A percentile compares a stretch with the other conserved stretches of the same genome.
Conservation (phyloP, 148 eudicot genomes). For the Rhododendron williamsianum region DNA sequence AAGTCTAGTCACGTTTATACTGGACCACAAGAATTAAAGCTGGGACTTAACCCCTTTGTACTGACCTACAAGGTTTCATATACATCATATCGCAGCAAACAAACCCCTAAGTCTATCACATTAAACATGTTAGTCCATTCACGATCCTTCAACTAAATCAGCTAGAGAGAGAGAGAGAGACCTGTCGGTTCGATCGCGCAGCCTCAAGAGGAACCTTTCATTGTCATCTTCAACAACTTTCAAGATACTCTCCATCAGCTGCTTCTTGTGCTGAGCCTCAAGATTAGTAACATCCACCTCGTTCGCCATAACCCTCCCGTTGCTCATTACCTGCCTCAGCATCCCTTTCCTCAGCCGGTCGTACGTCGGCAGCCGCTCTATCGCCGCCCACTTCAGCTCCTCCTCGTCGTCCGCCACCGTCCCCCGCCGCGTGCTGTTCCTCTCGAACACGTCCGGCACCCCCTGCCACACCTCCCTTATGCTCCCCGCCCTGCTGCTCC, state of each 20-base stretch:
- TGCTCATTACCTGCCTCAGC: conserved; percentile 12
- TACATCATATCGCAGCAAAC: not conserved
- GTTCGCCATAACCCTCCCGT: conserved; percentile 16
- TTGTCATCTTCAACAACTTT: conserved; percentile 28
- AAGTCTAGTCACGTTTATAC: too few species aligned
- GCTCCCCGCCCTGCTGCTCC: conserved; percentile 14
- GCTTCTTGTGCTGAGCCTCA: conserved; percentile 18
- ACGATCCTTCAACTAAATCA: too few species aligned
- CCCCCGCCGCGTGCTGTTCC: conserved; percentile 2
- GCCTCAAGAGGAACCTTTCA: conserved; percentile 26
- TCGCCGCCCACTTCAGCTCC: conserved; percentile 25
- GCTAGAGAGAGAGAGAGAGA: not conserved
- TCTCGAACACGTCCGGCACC: conserved; percentile 19
- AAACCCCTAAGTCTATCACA: not conserved
- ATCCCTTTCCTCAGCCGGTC: conserved; percentile 20
- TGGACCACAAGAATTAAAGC: too few species aligned
- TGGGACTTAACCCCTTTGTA: too few species aligned
- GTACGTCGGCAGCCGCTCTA: conserved; percentile 26
- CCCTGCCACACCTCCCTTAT: conserved; percentile 24
- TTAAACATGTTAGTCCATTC: too few species aligned
- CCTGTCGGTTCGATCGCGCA: conserved; percentile 27
- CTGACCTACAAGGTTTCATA: too few species aligned
- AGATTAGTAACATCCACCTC: conserved; percentile 24
- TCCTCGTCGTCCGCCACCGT: conserved; percentile 23
- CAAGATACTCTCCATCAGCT: conserved; percentile 22